Evolutionary conservation across 495 filamentous ascomycete species (phyloP).

Genomic region (Aspergillus sclerotiicarbonarius): DNA sequence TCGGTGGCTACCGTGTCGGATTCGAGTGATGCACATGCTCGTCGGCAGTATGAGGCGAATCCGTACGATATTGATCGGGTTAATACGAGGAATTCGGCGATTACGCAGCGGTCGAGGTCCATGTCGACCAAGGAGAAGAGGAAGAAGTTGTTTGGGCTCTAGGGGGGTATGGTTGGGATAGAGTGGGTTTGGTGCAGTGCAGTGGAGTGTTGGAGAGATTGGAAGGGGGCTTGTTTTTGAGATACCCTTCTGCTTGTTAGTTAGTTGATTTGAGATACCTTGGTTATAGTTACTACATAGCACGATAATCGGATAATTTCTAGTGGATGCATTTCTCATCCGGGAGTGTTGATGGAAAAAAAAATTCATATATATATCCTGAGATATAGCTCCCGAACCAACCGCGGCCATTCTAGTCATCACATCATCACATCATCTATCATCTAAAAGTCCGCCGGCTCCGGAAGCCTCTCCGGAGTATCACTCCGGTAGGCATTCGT

Average conservation of each 20-base stretch:
- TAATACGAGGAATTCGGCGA: conserved; percentile 27
- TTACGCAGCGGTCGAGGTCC: conserved; percentile 20
- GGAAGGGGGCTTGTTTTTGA: too few relatives aligned
- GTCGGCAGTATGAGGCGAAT: conserved; percentile 23
- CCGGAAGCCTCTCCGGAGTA: conserved; percentile 26
- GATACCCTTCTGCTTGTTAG: too few relatives aligned
- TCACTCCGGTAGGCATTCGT: conserved; percentile 27
- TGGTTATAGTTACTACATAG: too few relatives aligned
- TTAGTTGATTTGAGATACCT: too few relatives aligned
- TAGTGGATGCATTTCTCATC: too few relatives aligned
- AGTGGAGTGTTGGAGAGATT: too few relatives aligned
- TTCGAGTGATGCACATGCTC: conserved; percentile 11
- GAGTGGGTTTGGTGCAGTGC: too few relatives aligned
- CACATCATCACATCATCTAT: background rate
- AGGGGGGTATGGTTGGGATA: background rate
- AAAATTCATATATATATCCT: too few relatives aligned
- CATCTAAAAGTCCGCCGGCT: conserved; percentile 12
- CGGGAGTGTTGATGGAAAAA: too few relatives aligned
- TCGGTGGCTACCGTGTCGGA: conserved; percentile 8
- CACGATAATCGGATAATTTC: too few relatives aligned
- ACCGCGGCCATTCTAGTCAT: too few relatives aligned
- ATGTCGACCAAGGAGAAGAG: conserved; percentile 5
- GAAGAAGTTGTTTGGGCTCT: conserved; percentile 13
- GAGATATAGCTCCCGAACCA: too few relatives aligned
- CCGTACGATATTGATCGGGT: conserved; percentile 32